Evolutionary conservation across 495 filamentous ascomycete genomes (phyloP), one percentile per base, ranked within the genome.

Genomic region (Penicillium cataractarum): DNA sequence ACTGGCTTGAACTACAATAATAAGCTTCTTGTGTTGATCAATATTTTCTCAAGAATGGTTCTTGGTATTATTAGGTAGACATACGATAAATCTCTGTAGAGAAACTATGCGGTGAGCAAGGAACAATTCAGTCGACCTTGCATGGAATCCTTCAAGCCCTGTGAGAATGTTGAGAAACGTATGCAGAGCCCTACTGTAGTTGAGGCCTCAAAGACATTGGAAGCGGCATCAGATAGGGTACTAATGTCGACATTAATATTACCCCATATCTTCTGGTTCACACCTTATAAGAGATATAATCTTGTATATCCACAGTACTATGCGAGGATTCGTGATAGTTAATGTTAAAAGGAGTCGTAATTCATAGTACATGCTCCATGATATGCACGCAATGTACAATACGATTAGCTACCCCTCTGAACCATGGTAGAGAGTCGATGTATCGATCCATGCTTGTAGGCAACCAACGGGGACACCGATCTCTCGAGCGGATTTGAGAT

Each of bases 391-490:
- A 27, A 50, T 54, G n/a, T 6, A 21, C 29, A 7, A n/a, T n/a
- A 15, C 51, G 31, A 54, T 54, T 22, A 33, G 29, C 51, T 35
- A 21, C 31, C 31, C 29, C n/a, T 32, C 51, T 19, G 19, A 54
- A 35, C 51, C 51, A 24, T n/a, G 51, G 51, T 54, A 54, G 29
- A 54, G 29, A 54, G 31, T 35, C 29, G 51, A 35, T 50, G 46
- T 46, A 24, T 46, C 42, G 6, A 29, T 56, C 35, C 21, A 56
- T n/a, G 3, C 15, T 21, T 40, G 19, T 17, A 24, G 55, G 40
- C 35, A 21, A 40, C 12, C 48, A 62, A 52, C 60, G 60, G 60
- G 19, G 46, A 57, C 44, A 22, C 54, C 46, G 60, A 55, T 33
- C 19, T n/a, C 15, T 27, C 33, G 31, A 57, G 33, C 35, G 37